Evolutionary conservation across 768 basidiomycete genomes (phyloP), one percentile per base, ranked within the genome.

Genomic region (Russula earlei): DNA sequence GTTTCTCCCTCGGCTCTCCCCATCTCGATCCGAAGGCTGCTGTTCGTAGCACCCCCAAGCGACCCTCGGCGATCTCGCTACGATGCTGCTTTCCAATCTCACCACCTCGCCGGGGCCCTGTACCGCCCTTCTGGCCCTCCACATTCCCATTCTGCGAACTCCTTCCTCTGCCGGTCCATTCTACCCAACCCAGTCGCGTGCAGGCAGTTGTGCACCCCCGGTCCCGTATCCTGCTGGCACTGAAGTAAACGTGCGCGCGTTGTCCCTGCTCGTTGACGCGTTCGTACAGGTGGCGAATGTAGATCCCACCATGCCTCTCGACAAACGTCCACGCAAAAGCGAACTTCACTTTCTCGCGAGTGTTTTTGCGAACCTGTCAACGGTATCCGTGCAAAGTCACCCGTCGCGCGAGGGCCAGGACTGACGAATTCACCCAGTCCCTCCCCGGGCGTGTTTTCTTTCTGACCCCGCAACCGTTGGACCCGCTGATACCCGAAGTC

Each of bases 11-110:
- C 24, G 34, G 45, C 29, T 51, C 17, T 46, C 22, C 11, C 20
- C 11, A 9, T 37, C 14, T 14, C 31, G 1, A 9, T 14, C 48
- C 31, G n/a, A 22, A 22, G 25, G 47, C 37, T 25, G 29, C 49
- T 54, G 62, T 59, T 10, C 49, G 56, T 57, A 55, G 60, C 33
- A 54, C 54, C 86, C 90, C n/a, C 81, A 86, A 58, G 83, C 94
- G 10, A 82, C 86, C 55, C 84, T 97, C 25, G 91, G 92, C 33
- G 94, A 97, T 74, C 81, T 98, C 19, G 91, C 93, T 3, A 80
- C 91, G n/a, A 98, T 98, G 95, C 76, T 97, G 1, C 77, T 98
- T 10, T 95, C 93, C n/a, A 98, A 98, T 71, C 72, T 96, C 33
- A 88, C 91, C 9, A 78, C 87, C 5, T 83, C 88, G 42, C 75